Evolutionary conservation across 2,329 filamentous ascomycete genomes (phyloP).

Genomic region (Domatiomyces catenatus): DNA sequence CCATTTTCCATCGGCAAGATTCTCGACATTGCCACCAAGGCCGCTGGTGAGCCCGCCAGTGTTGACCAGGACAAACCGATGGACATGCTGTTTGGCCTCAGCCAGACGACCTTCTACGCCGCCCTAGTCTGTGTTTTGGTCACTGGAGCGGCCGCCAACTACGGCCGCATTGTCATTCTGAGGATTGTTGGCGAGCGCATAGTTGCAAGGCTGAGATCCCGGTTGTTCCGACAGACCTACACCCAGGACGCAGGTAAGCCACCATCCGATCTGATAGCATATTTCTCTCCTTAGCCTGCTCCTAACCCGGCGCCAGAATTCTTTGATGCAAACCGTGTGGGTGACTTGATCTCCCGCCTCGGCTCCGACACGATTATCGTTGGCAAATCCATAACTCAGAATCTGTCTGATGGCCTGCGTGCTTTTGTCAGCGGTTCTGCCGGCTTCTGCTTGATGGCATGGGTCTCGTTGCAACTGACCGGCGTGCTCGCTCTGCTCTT

Average conservation of each 20-base stretch:
- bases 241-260: slow-evolving; percentile 60
- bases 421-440: slow-evolving; percentile 79
- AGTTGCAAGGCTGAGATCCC: slow-evolving; percentile 73
- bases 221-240: slow-evolving; percentile 81
- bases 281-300: neutral
- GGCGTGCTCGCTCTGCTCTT: slow-evolving; percentile 74
- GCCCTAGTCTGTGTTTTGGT: slow-evolving; percentile 63
- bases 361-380: slow-evolving; percentile 96
- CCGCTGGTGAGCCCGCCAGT: slow-evolving; percentile 29
- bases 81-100: slow-evolving; percentile 62
- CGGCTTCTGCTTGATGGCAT: slow-evolving; percentile 88
- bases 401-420: slow-evolving; percentile 87
- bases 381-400: slow-evolving; percentile 96
- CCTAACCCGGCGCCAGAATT: slow-evolving; percentile 33
- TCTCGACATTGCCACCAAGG: slow-evolving; percentile 74
- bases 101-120: slow-evolving; percentile 74
- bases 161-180: slow-evolving; percentile 80
- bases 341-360: slow-evolving; percentile 86
- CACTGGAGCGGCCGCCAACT: slow-evolving; percentile 77
- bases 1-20: slow-evolving; percentile 95
- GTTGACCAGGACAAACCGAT: slow-evolving; percentile 36
- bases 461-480: slow-evolving; percentile 79
- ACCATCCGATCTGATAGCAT: slow-evolving; percentile 38
- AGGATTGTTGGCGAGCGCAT: slow-evolving; percentile 91
- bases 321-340: slow-evolving; percentile 93